phyloP scores from a whole-genome alignment of 2,329 filamentous ascomycete species.

The Bipolaris zeicola region DNA sequence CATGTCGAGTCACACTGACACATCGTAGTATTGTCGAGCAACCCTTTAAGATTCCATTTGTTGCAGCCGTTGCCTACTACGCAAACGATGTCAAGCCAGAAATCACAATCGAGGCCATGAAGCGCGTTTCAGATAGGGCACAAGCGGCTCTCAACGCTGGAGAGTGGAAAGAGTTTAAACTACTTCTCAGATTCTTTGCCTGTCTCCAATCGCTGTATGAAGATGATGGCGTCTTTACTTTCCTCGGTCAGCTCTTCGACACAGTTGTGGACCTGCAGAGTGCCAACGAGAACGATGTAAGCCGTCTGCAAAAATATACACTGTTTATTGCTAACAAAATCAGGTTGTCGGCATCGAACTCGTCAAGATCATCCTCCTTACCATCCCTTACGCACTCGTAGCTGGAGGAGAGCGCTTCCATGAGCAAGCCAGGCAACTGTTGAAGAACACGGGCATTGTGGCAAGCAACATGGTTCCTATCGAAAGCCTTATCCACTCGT shows the following conservation, averaged over 20 bases:
- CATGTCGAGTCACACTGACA: constrained; percentile 17
- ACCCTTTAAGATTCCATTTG: constrained; percentile 95
- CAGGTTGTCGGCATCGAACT: constrained; percentile 75
- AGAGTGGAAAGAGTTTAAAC: constrained; percentile 89
- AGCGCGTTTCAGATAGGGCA: constrained; percentile 63
- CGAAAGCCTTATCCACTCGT: constrained; percentile 85
- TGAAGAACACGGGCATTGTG: constrained; percentile 95
- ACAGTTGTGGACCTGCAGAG: constrained; percentile 93
- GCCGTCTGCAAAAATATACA: constrained; percentile 42
- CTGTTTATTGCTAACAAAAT: constrained; percentile 17
- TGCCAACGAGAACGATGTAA: constrained; percentile 87
- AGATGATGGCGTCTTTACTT: constrained; percentile 81
- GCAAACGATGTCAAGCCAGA: constrained; percentile 79
- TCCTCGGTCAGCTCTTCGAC: constrained; percentile 88
- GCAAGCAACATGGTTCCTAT: constrained; percentile 85
- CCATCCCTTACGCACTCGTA: constrained; percentile 82
- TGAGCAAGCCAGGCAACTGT: constrained; percentile 73
- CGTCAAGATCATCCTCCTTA: constrained; percentile 94
- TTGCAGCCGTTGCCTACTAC: constrained; percentile 80
- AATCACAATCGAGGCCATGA: constrained; percentile 72
- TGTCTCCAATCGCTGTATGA: constrained; percentile 80
- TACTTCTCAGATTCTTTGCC: constrained; percentile 86
- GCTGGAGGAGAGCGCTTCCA: constrained; percentile 52
- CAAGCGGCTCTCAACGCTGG: constrained; percentile 73
- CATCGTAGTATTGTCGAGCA: constrained; percentile 73